phyloP scores from a whole-genome alignment of 495 filamentous ascomycete genomes.

The Lasiosphaeris hirsuta region DNA sequence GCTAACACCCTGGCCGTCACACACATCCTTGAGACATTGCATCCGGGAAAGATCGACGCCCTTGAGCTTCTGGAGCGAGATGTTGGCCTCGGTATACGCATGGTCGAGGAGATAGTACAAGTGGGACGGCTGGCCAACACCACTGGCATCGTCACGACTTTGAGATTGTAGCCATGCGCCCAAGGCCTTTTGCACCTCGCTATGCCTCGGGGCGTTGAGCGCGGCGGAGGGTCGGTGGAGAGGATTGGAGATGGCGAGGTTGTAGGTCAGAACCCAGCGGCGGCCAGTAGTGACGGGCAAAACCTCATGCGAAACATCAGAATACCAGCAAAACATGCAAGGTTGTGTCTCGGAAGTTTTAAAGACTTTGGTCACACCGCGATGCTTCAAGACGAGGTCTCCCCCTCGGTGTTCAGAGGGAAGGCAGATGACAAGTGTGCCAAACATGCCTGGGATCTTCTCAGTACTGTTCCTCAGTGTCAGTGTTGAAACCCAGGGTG shows the following conservation, averaged over 20 bases:
- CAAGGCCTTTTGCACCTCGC: constrained; percentile 23
- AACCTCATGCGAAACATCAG: constrained; percentile 54
- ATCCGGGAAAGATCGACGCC: constrained; percentile 32
- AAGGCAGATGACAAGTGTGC: constrained; percentile 51
- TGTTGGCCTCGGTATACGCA: constrained; percentile 44
- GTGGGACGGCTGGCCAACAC: not conserved
- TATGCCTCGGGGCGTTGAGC: not conserved
- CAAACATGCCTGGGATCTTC: constrained; percentile 56
- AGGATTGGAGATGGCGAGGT: constrained; percentile 38
- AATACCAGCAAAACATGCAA: constrained; percentile 49
- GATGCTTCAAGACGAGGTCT: constrained; percentile 44
- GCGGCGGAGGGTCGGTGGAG: constrained; percentile 10
- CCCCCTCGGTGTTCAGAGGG: constrained; percentile 54
- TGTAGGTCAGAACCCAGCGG: constrained; percentile 54
- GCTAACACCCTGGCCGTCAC: constrained; percentile 30
- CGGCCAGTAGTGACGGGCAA: constrained; percentile 47
- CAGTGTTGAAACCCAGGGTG: not conserved
- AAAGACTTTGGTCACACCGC: constrained; percentile 33
- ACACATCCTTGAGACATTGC: constrained; percentile 29
- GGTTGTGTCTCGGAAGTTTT: constrained; percentile 36
- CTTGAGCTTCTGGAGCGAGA: constrained; percentile 40
- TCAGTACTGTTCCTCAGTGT: constrained; percentile 29
- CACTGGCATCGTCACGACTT: not conserved
- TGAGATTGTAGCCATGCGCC: constrained; percentile 17
- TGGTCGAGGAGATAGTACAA: constrained; percentile 45